These are phyloP conservation scores for Flaveria trinervia DNA, from an alignment of 129 eudicot species.

Conservation along the genomic window DNA sequence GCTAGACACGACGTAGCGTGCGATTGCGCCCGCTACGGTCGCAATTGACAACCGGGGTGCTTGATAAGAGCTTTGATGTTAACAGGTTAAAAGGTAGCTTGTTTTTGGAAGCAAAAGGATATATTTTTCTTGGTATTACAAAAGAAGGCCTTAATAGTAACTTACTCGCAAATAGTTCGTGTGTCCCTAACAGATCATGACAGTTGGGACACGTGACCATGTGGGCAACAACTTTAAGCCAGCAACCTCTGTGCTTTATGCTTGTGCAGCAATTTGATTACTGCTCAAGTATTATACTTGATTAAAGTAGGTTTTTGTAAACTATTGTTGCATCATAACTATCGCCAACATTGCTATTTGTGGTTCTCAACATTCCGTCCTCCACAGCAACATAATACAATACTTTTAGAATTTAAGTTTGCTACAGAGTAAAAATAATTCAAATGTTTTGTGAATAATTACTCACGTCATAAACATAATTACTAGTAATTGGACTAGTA, in stretches of 20 bases:
- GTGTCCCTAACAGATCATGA: not conserved
- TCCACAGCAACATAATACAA: not conserved
- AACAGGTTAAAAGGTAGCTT: not conserved
- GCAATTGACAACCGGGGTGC: too few relatives aligned
- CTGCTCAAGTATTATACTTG: not conserved
- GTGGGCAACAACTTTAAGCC: not conserved
- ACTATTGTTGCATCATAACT: not conserved
- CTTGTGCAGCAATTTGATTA: not conserved
- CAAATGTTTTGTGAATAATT: not conserved
- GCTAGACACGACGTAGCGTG: too few relatives aligned
- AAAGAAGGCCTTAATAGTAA: not conserved
- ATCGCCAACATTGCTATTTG: not conserved
- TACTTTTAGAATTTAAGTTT: conserved; percentile 13
- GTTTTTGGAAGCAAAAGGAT: not conserved
- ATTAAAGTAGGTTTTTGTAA: not conserved
- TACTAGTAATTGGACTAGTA: conserved; percentile 3
- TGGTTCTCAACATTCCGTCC: not conserved
- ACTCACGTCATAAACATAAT: not conserved
- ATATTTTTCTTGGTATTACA: not conserved
- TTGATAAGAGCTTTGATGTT: not conserved
- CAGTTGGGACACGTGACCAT: not conserved
- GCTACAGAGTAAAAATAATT: not conserved
- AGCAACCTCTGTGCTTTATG: not conserved
- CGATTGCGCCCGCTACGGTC: too few relatives aligned
- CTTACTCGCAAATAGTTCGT: not conserved